Evolutionary conservation across 2,329 filamentous ascomycete species (phyloP), one percentile per base, ranked within the genome.

Genomic region (Colletotrichum tabaci): DNA sequence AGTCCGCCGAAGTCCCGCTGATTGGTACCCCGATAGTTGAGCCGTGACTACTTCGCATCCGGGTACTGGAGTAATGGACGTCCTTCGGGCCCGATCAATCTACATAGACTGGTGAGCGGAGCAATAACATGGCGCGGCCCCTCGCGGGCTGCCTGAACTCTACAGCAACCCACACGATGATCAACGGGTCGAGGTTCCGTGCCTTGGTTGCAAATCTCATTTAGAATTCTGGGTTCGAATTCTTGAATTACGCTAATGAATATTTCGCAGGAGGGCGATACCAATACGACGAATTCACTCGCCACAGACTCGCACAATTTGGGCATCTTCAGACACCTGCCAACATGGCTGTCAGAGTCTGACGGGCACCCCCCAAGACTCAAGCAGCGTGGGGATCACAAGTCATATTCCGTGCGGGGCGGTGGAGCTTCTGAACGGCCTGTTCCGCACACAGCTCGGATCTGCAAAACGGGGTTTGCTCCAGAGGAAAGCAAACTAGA

Each of bases 351-450:
- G 53, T 26, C 35, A 18, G 42, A 44, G 18, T 58, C 66, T 53
- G 61, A 38, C 53, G 9, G 30, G 8, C 26, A 26, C 23, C 8
- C 30, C 30, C 30, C 30, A 35, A 58, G 52, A 46, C 13, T 10
- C 3, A 57, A 18, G n/a, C 12, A 38, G 44, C 47, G 46, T 21
- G 7, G n/a, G 57, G 35, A 10, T 55, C 55, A 21, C 21, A 55
- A 42, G 30, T 61, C 53, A 61, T 44, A 21, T 61, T 26, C 23
- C 63, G 67, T 67, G 63, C 56, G 49, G 64, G 49, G 65, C 38
- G 40, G 68, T 71, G 68, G 56, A 57, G 56, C 49, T 21, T 42
- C 18, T 56, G 38, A 42, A 49, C 67, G 63, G 63, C 42, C 62
- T 55, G 62, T 61, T 61, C 63, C 67, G 67, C 49, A 16, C 44